Evolutionary conservation across 1,284 basidiomycete genomes (phyloP).

Genomic region (Moesziomyces aphidis): DNA sequence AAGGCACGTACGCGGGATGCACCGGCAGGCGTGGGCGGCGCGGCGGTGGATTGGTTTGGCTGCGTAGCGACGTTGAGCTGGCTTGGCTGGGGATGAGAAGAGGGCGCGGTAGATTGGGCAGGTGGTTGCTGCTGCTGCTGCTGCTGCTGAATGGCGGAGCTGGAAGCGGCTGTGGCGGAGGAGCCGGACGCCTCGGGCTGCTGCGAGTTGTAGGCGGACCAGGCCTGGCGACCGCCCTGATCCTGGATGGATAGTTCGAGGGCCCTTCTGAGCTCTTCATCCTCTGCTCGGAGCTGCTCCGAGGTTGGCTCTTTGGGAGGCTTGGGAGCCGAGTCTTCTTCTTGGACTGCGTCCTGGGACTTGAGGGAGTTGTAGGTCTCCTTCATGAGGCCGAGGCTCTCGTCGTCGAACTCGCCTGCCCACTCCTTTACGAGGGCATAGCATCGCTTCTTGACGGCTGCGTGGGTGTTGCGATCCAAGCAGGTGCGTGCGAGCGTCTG

Average conservation of each 20-base stretch:
- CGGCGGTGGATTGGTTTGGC: constrained; percentile 1
- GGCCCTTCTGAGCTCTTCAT: constrained; percentile 64
- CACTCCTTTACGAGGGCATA: constrained; percentile 83
- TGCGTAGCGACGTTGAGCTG: constrained; percentile 3
- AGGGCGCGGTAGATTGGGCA: constrained; percentile 38
- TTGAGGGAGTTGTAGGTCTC: constrained; percentile 87
- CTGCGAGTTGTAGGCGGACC: constrained; percentile 16
- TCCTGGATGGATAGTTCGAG: constrained; percentile 64
- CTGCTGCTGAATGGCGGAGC: constrained; percentile 16
- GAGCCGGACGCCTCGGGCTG: constrained; percentile 32
- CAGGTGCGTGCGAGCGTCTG: constrained; percentile 86
- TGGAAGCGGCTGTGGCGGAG: constrained; percentile 26
- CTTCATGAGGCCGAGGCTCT: constrained; percentile 87
- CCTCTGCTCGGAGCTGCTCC: constrained; percentile 61
- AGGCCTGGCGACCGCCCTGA: constrained; percentile 56
- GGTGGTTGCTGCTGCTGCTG: not conserved
- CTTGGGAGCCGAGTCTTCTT: constrained; percentile 27
- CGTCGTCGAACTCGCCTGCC: constrained; percentile 80
- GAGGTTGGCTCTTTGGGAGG: constrained; percentile 33
- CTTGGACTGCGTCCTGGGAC: constrained; percentile 72
- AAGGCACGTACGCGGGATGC: constrained; percentile 79
- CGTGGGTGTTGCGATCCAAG: constrained; percentile 90
- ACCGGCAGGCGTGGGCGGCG: constrained; percentile 44
- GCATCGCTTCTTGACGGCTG: constrained; percentile 83
- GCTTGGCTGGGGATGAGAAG: constrained; percentile 70